A percentile compares a stretch with the other conserved stretches of the same genome.
These are phyloP conservation scores for Pleurozium schreberi DNA, from an alignment of 225 moss, liverwort and hornwort species.

Conservation along the genomic window DNA sequence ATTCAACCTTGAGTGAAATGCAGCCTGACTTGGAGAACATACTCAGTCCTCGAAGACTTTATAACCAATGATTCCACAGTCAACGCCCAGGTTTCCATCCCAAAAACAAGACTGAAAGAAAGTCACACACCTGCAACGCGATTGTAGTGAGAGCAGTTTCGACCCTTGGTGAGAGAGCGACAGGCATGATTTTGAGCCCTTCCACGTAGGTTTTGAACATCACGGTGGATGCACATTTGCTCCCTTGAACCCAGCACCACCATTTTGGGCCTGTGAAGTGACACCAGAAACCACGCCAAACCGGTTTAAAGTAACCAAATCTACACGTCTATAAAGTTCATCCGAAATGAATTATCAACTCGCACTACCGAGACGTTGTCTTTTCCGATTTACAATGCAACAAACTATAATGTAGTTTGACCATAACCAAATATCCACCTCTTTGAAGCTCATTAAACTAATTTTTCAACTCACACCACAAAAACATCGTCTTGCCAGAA, in stretches of 20 bases:
- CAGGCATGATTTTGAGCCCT: conserved; percentile 87
- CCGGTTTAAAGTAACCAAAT: not conserved
- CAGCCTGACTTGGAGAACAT: not conserved
- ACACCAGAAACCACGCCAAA: not conserved
- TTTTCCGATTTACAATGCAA: not conserved
- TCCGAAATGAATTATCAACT: not conserved
- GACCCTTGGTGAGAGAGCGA: conserved; percentile 70
- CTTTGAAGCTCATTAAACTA: not conserved
- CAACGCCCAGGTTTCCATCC: not conserved
- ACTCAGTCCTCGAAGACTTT: not conserved
- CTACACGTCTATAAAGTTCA: not conserved
- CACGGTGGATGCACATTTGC: conserved; percentile 92
- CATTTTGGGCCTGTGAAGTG: conserved; percentile 74
- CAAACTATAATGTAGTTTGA: not conserved
- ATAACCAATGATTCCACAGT: not conserved
- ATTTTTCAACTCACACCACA: not conserved
- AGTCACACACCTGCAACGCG: conserved; percentile 60
- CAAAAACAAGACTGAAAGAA: not conserved
- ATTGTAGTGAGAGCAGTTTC: conserved; percentile 70
- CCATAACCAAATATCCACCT: not conserved
- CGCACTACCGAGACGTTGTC: not conserved
- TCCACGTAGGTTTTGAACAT: conserved; percentile 73
- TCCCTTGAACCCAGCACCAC: conserved; percentile 89
- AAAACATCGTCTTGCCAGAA: not conserved
- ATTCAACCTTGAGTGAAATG: not conserved